Evolutionary conservation across 257 asterid species (phyloP), one percentile per base, ranked within the genome.

Genomic region (Jasminum sambac): DNA sequence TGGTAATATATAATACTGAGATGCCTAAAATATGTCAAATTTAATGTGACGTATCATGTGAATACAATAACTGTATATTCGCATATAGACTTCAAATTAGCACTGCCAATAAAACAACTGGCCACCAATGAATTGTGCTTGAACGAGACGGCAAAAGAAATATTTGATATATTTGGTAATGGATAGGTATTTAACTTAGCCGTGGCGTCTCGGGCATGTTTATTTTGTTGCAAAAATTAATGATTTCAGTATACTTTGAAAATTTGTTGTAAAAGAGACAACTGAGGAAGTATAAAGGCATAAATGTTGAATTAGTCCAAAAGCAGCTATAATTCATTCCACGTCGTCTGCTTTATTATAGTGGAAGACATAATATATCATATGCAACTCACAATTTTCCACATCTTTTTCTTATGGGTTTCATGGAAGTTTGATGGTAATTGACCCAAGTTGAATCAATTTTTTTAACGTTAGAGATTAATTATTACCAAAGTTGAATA

Each of bases 341-440:
- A 30, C 36, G 36, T 8, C 61, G 6, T 55, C 61, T 2, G 19
- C 34, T 52, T 46, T n/a, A n/a, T 14, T 14, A 10, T 11, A 43
- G 50, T 43, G 50, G 50, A 43, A 0, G 44, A 40, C 44, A 40
- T 1, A 6, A 10, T 10, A 11, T 6, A 43, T 43, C 0, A 43
- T 43, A 43, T 1, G 2, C 50, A 13, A 43, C 13, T 13, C 46
- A 34, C 19, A 58, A 40, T 16, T 62, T 11, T 25, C 42, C 70
- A 43, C 10, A 43, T 64, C 17, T 13, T 34, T 26, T n/a, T 34
- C 44, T 46, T 36, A 8, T 52, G 63, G 37, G 37, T 39, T 12
- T 68, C 19, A 8, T 26, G 52, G 62, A 12, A 71, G 72, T 75
- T 75, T 63, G 75, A 58, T 66, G 25, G 68, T 34, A 66, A 50